These are phyloP conservation scores for Apophysomyces variabilis DNA, from an alignment of 371 early-diverging fungal species.

Conservation along the genomic window DNA sequence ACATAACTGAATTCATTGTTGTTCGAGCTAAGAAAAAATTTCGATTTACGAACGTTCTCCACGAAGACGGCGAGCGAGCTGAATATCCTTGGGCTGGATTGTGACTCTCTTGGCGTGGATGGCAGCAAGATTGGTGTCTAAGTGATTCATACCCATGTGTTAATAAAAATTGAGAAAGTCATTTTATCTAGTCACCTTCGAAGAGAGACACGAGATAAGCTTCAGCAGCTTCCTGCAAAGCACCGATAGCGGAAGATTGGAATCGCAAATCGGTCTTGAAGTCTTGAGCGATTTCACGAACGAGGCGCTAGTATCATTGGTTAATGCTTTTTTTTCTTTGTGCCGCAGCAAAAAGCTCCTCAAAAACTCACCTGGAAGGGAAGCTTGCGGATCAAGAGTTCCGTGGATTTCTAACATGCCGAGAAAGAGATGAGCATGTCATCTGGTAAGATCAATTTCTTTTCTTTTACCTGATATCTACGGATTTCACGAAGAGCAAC, in stretches of 20 bases:
- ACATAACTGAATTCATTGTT: background rate
- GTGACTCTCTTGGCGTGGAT: constrained; percentile 99
- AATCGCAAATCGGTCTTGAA: constrained; percentile 97
- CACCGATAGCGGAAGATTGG: constrained; percentile 95
- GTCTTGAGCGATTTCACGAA: constrained; percentile 93
- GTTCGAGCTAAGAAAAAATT: background rate
- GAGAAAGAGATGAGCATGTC: constrained; percentile 6
- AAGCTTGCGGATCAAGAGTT: constrained; percentile 95
- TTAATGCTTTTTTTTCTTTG: background rate
- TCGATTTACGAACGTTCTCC: constrained; percentile 78
- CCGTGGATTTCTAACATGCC: constrained; percentile 83
- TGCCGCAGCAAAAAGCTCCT: constrained; percentile 1
- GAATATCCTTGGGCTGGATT: constrained; percentile 98
- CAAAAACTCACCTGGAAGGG: constrained; percentile 84
- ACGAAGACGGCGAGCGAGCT: constrained; percentile 93
- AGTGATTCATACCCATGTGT: background rate
- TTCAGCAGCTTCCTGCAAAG: constrained; percentile 98
- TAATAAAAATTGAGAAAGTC: background rate
- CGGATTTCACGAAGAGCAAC: constrained; percentile 96
- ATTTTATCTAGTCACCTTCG: constrained; percentile 63
- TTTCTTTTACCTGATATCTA: constrained; percentile 76
- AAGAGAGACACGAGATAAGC: constrained; percentile 95
- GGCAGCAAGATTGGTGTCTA: constrained; percentile 96
- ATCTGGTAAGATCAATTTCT: background rate
- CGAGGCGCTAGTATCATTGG: constrained; percentile 62